Conservation (phyloP, 139 green algal species). For the Edaphochlamys debaryana region DNA sequence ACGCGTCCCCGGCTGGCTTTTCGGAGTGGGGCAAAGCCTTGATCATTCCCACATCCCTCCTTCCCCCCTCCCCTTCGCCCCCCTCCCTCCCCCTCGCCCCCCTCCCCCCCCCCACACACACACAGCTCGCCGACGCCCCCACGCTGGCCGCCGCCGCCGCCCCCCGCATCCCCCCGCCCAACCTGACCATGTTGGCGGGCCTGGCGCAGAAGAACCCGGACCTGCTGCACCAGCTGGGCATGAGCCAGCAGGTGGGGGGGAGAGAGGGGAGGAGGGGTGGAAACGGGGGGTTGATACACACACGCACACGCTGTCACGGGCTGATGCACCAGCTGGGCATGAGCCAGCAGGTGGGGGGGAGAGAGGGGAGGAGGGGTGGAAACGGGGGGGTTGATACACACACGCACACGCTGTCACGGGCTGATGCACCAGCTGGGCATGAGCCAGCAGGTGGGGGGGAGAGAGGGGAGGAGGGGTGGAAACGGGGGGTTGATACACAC, state of each 20-base stretch:
- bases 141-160: conserved; percentile 11
- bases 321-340: not conserved
- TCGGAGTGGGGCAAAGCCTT: too few species aligned
- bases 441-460: not conserved
- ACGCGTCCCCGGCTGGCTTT: too few species aligned
- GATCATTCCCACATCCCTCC: too few species aligned
- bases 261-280: too few species aligned
- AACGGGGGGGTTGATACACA: too few species aligned
- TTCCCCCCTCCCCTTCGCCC: not conserved
- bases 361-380: too few species aligned
- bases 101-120: not conserved
- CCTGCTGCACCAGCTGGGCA: conserved; percentile 59
- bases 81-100: not conserved
- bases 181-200: conserved; percentile 63
- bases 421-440: too few species aligned
- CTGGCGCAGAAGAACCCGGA: conserved; percentile 51
- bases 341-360: not conserved
- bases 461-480: too few species aligned
- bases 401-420: too few species aligned
- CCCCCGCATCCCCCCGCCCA: conserved; percentile 36
- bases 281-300: too few species aligned
- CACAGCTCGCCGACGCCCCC: not conserved
- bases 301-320: not conserved
- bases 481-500: too few species aligned
- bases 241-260: conserved; percentile 43